Evolutionary conservation across 2,329 filamentous ascomycete species (phyloP).

Genomic region (Pseudogymnoascus sp.): DNA sequence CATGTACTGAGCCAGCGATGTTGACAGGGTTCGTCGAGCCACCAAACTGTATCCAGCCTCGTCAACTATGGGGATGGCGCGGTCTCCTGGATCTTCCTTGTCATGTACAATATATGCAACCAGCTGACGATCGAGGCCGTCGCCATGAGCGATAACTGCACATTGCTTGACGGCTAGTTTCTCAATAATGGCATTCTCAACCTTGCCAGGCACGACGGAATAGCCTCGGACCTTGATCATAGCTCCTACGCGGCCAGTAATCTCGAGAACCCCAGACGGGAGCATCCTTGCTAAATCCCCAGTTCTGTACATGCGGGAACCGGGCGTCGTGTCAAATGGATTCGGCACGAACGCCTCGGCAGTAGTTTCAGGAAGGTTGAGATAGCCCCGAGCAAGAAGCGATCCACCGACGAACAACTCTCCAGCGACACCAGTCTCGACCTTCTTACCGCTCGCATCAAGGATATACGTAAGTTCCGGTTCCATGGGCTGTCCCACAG

Average conservation of each 20-base stretch:
- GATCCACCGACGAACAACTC: constrained; percentile 73
- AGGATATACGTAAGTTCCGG: constrained; percentile 66
- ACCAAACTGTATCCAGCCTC: constrained; percentile 65
- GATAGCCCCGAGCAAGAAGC: constrained; percentile 68
- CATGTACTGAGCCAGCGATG: constrained; percentile 75
- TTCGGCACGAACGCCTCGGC: constrained; percentile 64
- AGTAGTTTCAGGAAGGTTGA: constrained; percentile 74
- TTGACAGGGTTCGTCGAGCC: constrained; percentile 57
- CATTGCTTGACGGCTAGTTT: constrained; percentile 66
- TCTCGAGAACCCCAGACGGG: constrained; percentile 74
- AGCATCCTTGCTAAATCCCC: constrained; percentile 82
- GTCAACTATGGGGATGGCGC: constrained; percentile 60
- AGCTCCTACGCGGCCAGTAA: constrained; percentile 78
- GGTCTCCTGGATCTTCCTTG: constrained; percentile 49
- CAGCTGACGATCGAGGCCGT: constrained; percentile 67
- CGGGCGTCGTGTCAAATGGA: constrained; percentile 52
- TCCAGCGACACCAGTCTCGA: constrained; percentile 57
- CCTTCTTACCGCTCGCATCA: constrained; percentile 59
- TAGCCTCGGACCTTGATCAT: constrained; percentile 88
- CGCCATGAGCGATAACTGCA: constrained; percentile 66
- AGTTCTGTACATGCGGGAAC: constrained; percentile 71
- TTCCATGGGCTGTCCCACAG: constrained; percentile 66
- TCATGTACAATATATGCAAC: constrained; percentile 73
- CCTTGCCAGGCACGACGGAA: constrained; percentile 75
- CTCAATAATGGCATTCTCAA: constrained; percentile 62